phyloP scores from a whole-genome alignment of 768 basidiomycete genomes.

The Holtermanniella nyarrowii region DNA sequence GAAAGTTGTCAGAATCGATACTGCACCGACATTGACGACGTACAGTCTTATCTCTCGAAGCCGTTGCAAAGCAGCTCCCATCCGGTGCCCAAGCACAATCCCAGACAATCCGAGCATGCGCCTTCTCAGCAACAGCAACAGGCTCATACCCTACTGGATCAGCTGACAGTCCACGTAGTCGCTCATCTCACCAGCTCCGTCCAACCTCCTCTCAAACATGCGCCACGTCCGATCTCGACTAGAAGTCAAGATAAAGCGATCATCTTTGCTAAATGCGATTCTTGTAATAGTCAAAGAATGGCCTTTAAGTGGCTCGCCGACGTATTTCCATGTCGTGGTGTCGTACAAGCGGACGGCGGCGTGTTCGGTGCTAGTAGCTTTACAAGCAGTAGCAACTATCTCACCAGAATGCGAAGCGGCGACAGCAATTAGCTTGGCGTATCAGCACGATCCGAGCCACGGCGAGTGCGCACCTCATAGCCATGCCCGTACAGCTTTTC shows the following conservation, averaged over 20 bases:
- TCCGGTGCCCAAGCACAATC: conserved; percentile 79
- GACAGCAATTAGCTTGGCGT: conserved; percentile 61
- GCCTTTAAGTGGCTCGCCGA: conserved; percentile 66
- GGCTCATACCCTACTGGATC: conserved; percentile 49
- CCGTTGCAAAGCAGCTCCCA: conserved; percentile 75
- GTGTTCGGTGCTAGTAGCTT: conserved; percentile 75
- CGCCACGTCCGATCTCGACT: conserved; percentile 90
- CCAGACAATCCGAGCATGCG: conserved; percentile 90
- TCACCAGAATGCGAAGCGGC: conserved; percentile 59
- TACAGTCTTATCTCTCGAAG: conserved; percentile 89
- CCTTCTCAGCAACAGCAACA: conserved; percentile 57
- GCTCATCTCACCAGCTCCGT: conserved; percentile 35
- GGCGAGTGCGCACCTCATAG: conserved; percentile 59
- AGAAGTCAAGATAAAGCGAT: conserved; percentile 65
- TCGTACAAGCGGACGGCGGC: conserved; percentile 78
- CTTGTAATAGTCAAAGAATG: conserved; percentile 83
- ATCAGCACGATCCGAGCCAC: background rate
- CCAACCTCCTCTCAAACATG: conserved; percentile 51
- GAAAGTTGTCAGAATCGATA: background rate
- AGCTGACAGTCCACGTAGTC: background rate
- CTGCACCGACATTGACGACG: no score
- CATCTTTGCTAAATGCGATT: conserved; percentile 80
- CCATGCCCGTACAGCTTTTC: conserved; percentile 98
- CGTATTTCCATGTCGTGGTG: conserved; percentile 56
- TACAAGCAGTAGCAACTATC: conserved; percentile 81